Evolutionary conservation across 2,329 filamentous ascomycete species (phyloP), one percentile per base, ranked within the genome.

Genomic region (Pseudogymnoascus sp.): DNA sequence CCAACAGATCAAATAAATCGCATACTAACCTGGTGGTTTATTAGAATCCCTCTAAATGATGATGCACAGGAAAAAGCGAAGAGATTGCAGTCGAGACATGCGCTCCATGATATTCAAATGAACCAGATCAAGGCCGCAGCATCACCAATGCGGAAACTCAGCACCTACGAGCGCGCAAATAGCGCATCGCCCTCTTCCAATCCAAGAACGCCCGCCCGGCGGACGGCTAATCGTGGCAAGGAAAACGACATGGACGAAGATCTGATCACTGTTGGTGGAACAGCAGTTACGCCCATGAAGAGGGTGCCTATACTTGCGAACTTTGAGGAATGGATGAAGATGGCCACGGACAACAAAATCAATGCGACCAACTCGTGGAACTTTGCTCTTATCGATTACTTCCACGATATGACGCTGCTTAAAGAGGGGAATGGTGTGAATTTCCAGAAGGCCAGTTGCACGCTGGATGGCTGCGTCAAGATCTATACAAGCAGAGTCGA

Each of bases 301-400:
- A 89, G 93, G 66, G 91, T 96, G 28, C 95, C 95, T 1, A 89
- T 99, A 70, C 81, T 99, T 62, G 95, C 95, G 72, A 99, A 99
- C 77, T 99, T 97, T 71, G 95, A 99, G 75, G 95, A 99, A 75
- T 97, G 93, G 95, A 97, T 99, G 92, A 99, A 97, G 82, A 96
- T 99, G 92, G 95, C 95, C 1, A 97, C 95, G 14, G 95, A 99
- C 79, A 99, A 99, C 79, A 95, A 95, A 77, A 99, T 99, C 81
- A 99, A 97, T 74, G 93, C 95, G 59, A 87, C 89, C 65, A 99
- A 99, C 76, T 97, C 93, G 31, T 99, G 95, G 95, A 97, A 97
- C 76, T 97, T 99, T 78, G 95, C 95, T n/a, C 84, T 99, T 16
- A 99, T 99, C 73, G 95, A 99, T 76, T 99, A 99, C 77, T 99